Conservation (phyloP, 768 basidiomycete genomes). For the Auricularia sp. region DNA sequence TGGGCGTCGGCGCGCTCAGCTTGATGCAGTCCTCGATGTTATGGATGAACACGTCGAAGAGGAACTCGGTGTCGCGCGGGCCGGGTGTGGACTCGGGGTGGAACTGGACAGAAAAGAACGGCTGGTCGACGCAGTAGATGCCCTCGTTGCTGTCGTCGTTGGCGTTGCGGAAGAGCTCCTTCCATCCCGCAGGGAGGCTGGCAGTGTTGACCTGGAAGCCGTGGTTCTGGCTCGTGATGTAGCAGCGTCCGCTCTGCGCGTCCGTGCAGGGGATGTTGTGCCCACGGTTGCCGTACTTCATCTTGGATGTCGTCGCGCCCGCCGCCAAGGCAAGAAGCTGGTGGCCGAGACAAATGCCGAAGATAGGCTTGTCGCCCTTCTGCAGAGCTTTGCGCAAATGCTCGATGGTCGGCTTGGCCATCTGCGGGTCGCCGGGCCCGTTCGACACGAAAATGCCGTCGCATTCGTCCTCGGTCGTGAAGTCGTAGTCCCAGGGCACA, state of each 20-base stretch:
- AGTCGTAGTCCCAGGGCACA: slow-evolving; percentile 95
- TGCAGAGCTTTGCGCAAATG: slow-evolving; percentile 58
- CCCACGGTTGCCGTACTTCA: slow-evolving; percentile 99
- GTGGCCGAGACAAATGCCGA: slow-evolving; percentile 97
- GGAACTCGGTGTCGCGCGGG: slow-evolving; percentile 95
- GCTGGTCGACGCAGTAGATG: slow-evolving; percentile 84
- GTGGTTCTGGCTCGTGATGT: slow-evolving; percentile 99
- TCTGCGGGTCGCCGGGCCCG: slow-evolving; percentile 93
- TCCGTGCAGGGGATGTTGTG: slow-evolving; percentile 98
- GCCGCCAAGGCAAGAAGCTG: slow-evolving; percentile 92
- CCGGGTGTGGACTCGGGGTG: slow-evolving; percentile 97
- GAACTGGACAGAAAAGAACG: slow-evolving; percentile 98
- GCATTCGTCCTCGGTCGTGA: slow-evolving; percentile 60
- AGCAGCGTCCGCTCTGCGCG: slow-evolving; percentile 86
- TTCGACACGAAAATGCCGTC: slow-evolving; percentile 97
- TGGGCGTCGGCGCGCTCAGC: slow-evolving; percentile 43
- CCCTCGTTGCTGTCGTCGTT: slow-evolving; percentile 98
- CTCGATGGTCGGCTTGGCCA: slow-evolving; percentile 60
- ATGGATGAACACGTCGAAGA: slow-evolving; percentile 95
- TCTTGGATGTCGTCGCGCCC: slow-evolving; percentile 90
- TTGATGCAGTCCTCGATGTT: slow-evolving; percentile 66
- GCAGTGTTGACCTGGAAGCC: slow-evolving; percentile 86
- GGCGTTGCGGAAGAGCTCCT: slow-evolving; percentile 89
- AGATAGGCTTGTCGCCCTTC: slow-evolving; percentile 75
- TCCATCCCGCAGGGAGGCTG: slow-evolving; percentile 78